Evolutionary conservation across 192 early-diverging fungal genomes (phyloP).

Genomic region (Funneliformis geosporum): DNA sequence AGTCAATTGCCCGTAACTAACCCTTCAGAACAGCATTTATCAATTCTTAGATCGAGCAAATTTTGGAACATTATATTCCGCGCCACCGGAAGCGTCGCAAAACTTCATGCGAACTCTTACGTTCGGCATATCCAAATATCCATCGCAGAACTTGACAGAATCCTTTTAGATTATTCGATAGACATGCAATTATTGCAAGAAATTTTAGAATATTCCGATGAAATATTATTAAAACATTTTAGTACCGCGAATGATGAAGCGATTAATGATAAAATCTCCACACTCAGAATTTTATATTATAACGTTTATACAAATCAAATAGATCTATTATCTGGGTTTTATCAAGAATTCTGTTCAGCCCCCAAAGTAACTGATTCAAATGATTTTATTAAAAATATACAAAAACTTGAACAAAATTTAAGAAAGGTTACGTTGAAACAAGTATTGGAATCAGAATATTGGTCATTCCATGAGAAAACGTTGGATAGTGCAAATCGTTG

Average conservation of each 20-base stretch:
- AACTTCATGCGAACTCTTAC: not conserved
- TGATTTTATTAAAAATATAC: not conserved
- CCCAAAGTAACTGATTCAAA: not conserved
- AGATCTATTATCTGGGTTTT: not conserved
- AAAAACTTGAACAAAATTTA: not conserved
- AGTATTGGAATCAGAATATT: not conserved
- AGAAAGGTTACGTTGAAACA: not conserved
- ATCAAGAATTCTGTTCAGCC: not conserved
- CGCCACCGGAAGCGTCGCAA: not conserved
- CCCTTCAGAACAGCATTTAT: not conserved
- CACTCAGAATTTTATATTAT: not conserved
- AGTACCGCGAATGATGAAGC: not conserved
- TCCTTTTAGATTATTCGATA: not conserved
- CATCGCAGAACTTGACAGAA: not conserved
- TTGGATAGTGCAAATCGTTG: not conserved
- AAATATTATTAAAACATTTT: not conserved
- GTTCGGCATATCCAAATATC: not conserved
- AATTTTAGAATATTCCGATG: not conserved
- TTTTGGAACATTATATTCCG: not conserved
- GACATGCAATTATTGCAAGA: not conserved
- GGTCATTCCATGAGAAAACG: slow-evolving; percentile 2
- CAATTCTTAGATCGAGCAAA: not conserved
- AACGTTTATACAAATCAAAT: not conserved
- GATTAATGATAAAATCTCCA: not conserved
- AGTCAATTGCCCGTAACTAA: not conserved